Evolutionary conservation across 2,329 filamentous ascomycete species (phyloP).

Genomic region (Botrytis cinerea): DNA sequence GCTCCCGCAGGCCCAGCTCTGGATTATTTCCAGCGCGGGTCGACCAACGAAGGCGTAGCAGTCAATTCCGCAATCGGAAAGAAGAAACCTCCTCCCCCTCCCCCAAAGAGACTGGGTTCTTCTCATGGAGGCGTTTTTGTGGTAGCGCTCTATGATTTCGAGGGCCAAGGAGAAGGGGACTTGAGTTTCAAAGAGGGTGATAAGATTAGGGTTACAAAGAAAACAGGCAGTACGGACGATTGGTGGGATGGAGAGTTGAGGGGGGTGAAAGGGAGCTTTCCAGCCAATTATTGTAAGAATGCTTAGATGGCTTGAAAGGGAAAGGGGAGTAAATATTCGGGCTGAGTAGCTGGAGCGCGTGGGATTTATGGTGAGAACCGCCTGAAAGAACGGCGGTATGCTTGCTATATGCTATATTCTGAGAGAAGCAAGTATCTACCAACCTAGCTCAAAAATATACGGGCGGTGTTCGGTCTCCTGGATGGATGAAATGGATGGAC

Average conservation of each 20-base stretch:
- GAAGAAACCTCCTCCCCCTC: conserved; percentile 73
- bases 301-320: conserved; percentile 19
- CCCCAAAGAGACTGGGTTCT: conserved; percentile 57
- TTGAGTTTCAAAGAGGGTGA: conserved; percentile 76
- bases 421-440: background rate
- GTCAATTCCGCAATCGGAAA: conserved; percentile 54
- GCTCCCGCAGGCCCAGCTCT: conserved; percentile 36
- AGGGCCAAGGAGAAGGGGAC: conserved; percentile 69
- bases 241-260: conserved; percentile 84
- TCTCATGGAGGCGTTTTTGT: conserved; percentile 47
- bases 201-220: conserved; percentile 73
- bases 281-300: conserved; percentile 75
- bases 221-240: conserved; percentile 77
- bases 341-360: background rate
- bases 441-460: background rate
- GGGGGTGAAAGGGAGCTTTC: conserved; percentile 71
- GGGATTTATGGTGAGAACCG: background rate
- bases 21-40: conserved; percentile 41
- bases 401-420: background rate
- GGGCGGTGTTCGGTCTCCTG: background rate
- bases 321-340: too few species aligned
- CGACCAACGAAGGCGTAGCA: conserved; percentile 38
- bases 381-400: background rate
- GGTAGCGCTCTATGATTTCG: conserved; percentile 75
- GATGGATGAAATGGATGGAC: background rate